These are phyloP conservation scores for Aspergillus cavernicola DNA, from an alignment of 495 filamentous ascomycete genomes.

Conservation along the genomic window DNA sequence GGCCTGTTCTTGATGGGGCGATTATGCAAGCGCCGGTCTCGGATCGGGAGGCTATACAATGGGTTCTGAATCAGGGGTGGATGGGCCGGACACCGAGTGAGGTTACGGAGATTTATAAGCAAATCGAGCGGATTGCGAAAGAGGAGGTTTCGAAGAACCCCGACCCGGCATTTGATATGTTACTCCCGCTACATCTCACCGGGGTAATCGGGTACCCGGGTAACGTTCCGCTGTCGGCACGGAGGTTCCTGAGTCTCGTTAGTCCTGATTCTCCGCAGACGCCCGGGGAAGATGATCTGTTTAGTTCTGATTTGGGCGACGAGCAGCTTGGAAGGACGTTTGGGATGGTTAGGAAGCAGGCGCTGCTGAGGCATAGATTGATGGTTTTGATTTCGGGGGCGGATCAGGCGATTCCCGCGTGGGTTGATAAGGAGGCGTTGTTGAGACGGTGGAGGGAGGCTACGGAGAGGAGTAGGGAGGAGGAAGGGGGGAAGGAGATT, in stretches of 20 bases:
- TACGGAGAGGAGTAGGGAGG: slow-evolving; percentile 43
- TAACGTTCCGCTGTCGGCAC: slow-evolving; percentile 56
- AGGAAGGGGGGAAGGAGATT: slow-evolving; percentile 16
- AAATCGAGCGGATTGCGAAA: slow-evolving; percentile 26
- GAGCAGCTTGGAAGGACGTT: slow-evolving; percentile 56
- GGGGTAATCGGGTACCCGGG: slow-evolving; percentile 32
- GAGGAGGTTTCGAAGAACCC: slow-evolving; percentile 14
- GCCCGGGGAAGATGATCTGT: slow-evolving; percentile 78
- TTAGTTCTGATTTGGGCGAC: slow-evolving; percentile 70
- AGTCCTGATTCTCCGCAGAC: slow-evolving; percentile 45
- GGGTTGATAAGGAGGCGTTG: slow-evolving; percentile 59
- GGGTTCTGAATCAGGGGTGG: slow-evolving; percentile 32
- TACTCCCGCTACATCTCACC: slow-evolving; percentile 36
- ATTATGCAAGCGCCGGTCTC: slow-evolving; percentile 79
- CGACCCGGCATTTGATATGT: slow-evolving; percentile 22
- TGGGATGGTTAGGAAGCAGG: slow-evolving; percentile 51
- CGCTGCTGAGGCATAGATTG: slow-evolving; percentile 46
- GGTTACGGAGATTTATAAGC: slow-evolving; percentile 28
- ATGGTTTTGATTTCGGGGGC: slow-evolving; percentile 58
- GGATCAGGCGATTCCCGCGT: slow-evolving; percentile 66
- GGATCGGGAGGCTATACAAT: slow-evolving; percentile 67
- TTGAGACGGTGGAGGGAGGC: slow-evolving; percentile 55
- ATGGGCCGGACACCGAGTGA: slow-evolving; percentile 25
- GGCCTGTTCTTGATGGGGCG: slow-evolving; percentile 61
- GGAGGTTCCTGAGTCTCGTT: slow-evolving; percentile 62